These are phyloP conservation scores for Hericium coralloides DNA, from an alignment of 768 basidiomycete genomes.

Conservation along the genomic window DNA sequence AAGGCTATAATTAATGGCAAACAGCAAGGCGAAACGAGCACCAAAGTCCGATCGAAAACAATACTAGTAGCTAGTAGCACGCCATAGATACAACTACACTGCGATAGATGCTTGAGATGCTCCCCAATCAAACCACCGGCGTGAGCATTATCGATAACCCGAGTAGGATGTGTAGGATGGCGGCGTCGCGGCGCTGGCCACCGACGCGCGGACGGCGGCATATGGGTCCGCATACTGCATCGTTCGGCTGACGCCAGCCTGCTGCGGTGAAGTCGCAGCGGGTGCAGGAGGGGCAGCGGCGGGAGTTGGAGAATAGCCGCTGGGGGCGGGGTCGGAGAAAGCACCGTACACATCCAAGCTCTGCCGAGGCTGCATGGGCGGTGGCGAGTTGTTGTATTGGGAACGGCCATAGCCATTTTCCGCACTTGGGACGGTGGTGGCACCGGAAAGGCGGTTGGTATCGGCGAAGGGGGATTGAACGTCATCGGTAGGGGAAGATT, in stretches of 20 bases:
- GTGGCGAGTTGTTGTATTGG: constrained; percentile 23
- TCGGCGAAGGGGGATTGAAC: constrained; percentile 43
- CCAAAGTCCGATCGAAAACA: background rate
- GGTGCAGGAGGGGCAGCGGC: constrained; percentile 21
- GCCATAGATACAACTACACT: background rate
- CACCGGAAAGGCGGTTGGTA: constrained; percentile 37
- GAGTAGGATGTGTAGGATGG: constrained; percentile 4
- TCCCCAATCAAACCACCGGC: background rate
- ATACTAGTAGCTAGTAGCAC: background rate
- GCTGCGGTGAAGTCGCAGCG: constrained; percentile 34
- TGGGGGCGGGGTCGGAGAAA: constrained; percentile 81
- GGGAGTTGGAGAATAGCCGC: constrained; percentile 43
- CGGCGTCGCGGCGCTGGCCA: constrained; percentile 5
- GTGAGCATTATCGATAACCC: constrained; percentile 4
- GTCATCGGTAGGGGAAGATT: constrained; percentile 13
- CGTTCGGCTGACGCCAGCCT: constrained; percentile 55
- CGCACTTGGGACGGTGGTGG: constrained; percentile 23
- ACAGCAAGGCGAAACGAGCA: background rate
- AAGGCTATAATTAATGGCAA: background rate
- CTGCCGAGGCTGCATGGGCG: constrained; percentile 31
- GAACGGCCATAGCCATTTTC: constrained; percentile 19
- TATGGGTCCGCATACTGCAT: constrained; percentile 92
- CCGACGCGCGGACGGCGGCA: constrained; percentile 59
- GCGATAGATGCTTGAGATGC: background rate
- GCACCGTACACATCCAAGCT: constrained; percentile 88